Percentiles rank a stretch among this genome's conserved stretches.
Evolutionary conservation across 345 rosid genomes (phyloP).

Genomic region (Brassica juncea): DNA sequence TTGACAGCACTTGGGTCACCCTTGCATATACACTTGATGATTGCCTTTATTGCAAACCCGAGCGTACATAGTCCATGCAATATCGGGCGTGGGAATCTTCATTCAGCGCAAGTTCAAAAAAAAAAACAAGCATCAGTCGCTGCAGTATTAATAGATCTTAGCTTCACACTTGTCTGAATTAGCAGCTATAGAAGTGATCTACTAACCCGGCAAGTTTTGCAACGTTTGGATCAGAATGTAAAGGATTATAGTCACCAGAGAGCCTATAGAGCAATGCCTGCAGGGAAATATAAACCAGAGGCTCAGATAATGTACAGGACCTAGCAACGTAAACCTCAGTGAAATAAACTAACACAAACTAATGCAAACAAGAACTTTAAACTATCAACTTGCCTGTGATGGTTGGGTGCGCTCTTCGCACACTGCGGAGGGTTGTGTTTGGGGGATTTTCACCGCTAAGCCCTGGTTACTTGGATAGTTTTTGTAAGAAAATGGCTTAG

Average conservation of each 20-base stretch:
- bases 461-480: slow-evolving; percentile 65
- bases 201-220: slow-evolving; percentile 87
- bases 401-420: slow-evolving; percentile 70
- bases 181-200: slow-evolving; percentile 7
- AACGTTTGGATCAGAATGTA: slow-evolving; percentile 82
- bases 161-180: background rate
- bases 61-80: slow-evolving; percentile 87
- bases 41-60: slow-evolving; percentile 77
- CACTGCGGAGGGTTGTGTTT: slow-evolving; percentile 57
- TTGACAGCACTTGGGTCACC: slow-evolving; percentile 65
- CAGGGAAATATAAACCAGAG: slow-evolving; percentile 32
- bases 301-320: background rate
- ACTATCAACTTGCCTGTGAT: slow-evolving; percentile 68
- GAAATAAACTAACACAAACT: too few relatives aligned
- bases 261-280: slow-evolving; percentile 93
- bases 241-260: slow-evolving; percentile 94
- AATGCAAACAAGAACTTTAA: background rate
- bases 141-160: background rate
- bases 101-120: slow-evolving; percentile 9
- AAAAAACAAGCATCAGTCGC: slow-evolving; percentile 26
- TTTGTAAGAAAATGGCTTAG: slow-evolving; percentile 69
- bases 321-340: background rate
- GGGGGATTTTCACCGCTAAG: slow-evolving; percentile 65
- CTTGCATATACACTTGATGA: slow-evolving; percentile 73
- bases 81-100: slow-evolving; percentile 80